Evolutionary conservation across 495 filamentous ascomycete species (phyloP).

Genomic region (Neurospora pannonica): DNA sequence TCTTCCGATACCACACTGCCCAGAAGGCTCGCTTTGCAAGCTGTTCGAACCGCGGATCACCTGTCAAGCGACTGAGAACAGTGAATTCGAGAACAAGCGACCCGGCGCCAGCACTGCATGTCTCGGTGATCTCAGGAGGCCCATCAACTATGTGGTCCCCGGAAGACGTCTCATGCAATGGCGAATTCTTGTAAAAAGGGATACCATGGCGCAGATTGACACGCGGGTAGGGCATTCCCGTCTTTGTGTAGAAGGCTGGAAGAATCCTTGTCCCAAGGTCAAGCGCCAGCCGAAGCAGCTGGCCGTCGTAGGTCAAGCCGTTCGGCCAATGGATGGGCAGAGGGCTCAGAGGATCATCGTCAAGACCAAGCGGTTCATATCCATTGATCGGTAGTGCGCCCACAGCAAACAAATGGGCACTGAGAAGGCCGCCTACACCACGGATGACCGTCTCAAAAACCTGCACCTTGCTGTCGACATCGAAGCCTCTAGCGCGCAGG

Average conservation of each 20-base stretch:
- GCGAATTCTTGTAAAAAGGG: conserved; percentile 79
- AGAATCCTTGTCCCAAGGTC: conserved; percentile 77
- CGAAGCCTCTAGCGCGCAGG: conserved; percentile 71
- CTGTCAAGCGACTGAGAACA: conserved; percentile 78
- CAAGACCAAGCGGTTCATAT: conserved; percentile 46
- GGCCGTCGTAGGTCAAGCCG: conserved; percentile 78
- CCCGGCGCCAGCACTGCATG: conserved; percentile 90
- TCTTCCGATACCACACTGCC: conserved; percentile 84
- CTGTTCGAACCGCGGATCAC: conserved; percentile 76
- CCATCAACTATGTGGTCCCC: conserved; percentile 24
- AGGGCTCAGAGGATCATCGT: conserved; percentile 26
- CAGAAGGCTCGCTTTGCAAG: conserved; percentile 88
- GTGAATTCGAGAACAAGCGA: conserved; percentile 91
- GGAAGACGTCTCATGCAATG: conserved; percentile 41
- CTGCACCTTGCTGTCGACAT: conserved; percentile 95
- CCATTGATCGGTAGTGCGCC: conserved; percentile 77
- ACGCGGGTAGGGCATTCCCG: conserved; percentile 86
- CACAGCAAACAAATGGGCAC: conserved; percentile 85
- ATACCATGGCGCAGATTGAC: conserved; percentile 90
- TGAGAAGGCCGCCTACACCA: conserved; percentile 82
- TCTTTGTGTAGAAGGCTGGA: conserved; percentile 80
- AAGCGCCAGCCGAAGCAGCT: conserved; percentile 73
- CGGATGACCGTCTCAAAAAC: conserved; percentile 97
- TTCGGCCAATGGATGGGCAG: conserved; percentile 61
- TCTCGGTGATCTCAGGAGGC: conserved; percentile 75